A percentile compares a stretch with the other conserved stretches of the same genome.
phyloP scores from a whole-genome alignment of 208 protist species.

The Vickermania spadyakhi region DNA sequence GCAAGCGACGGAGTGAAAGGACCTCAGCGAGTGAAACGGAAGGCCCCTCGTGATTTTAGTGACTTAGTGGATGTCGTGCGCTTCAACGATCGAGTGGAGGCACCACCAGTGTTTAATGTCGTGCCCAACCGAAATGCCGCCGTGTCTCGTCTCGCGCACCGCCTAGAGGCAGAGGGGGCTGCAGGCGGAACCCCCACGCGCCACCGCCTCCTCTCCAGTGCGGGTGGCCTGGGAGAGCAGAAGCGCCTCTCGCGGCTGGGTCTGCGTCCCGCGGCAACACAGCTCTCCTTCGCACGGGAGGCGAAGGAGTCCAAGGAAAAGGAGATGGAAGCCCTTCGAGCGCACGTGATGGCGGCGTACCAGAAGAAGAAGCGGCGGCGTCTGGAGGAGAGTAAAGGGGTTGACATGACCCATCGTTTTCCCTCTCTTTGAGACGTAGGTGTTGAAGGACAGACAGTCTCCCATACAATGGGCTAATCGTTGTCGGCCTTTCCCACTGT shows the following conservation, averaged over 20 bases:
- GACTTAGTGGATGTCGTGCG: constrained; percentile 81
- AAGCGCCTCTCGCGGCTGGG: constrained; percentile 64
- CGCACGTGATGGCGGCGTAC: constrained; percentile 71
- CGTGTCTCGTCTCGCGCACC: constrained; percentile 44
- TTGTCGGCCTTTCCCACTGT: too few species aligned
- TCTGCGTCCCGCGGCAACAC: constrained; percentile 31
- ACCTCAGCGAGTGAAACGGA: too few species aligned
- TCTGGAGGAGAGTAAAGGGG: constrained; percentile 38
- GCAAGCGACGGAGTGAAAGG: too few species aligned
- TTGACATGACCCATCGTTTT: constrained; percentile 77
- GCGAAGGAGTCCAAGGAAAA: constrained; percentile 23
- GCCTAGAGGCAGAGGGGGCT: constrained; percentile 21
- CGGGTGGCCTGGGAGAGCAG: constrained; percentile 26
- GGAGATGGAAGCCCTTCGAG: constrained; percentile 68
- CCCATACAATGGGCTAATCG: too few species aligned
- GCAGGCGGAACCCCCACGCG: background rate
- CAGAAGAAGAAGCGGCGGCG: constrained; percentile 41
- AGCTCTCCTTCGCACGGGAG: constrained; percentile 3
- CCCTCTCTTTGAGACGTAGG: constrained; percentile 66
- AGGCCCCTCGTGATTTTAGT: constrained; percentile 50
- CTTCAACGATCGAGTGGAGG: constrained; percentile 78
- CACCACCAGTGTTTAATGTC: constrained; percentile 78
- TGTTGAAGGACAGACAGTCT: too few species aligned
- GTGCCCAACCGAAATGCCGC: constrained; percentile 61
- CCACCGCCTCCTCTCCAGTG: constrained; percentile 21